Base-by-base conservation (phyloP, 2,329 filamentous ascomycete genomes). In the Hymenoscyphus salicellus region DNA sequence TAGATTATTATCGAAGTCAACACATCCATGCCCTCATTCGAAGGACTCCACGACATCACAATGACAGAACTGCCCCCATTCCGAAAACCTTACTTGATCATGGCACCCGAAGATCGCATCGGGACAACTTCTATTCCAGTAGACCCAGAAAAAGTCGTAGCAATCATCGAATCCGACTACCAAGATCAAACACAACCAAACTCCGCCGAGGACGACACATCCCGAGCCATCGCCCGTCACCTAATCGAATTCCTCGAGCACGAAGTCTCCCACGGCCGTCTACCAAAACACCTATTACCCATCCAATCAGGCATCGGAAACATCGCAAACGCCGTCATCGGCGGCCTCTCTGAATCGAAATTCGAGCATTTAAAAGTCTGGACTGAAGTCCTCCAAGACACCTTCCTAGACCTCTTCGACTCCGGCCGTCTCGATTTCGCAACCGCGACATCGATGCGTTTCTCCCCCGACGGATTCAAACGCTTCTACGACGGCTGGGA, bases 321-420 rank as follows among this genome's bases (percentile, higher is more conserved):
- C 81, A 96, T 96, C 71, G 92, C 92, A 78, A 96, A 96, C 77
- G 92, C 92, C 43, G 93, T 96, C 68, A 87, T 96, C 65, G 92
- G 92, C 66, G 93, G 92, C 16, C 86, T 96, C 63, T 86, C 88
- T 69, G 86, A 89, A 66, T 91, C 90, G 70, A 89, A 93, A 77
- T 96, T 96, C 83, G 85, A 86, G 75, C 91, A 96, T 80, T 84
- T 97, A 64, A 93, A 90, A 76, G 93, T 96, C 46, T 96, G 92
- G 93, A 96, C 93, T 28, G 92, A 96, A 79, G 70, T 96, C 58
- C 87, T 96, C 64, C 92, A 96, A 80, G 92, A 96, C 77, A 93
- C 90, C 26, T 96, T 96, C 86, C 85, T 96, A 28, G 93, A 96
- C 76, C 89, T 96, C 62, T 96, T 96, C 78, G 93, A 96, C 81